Base-by-base conservation (phyloP, 306 rosid genomes). In the Mimosa bimucronata region DNA sequence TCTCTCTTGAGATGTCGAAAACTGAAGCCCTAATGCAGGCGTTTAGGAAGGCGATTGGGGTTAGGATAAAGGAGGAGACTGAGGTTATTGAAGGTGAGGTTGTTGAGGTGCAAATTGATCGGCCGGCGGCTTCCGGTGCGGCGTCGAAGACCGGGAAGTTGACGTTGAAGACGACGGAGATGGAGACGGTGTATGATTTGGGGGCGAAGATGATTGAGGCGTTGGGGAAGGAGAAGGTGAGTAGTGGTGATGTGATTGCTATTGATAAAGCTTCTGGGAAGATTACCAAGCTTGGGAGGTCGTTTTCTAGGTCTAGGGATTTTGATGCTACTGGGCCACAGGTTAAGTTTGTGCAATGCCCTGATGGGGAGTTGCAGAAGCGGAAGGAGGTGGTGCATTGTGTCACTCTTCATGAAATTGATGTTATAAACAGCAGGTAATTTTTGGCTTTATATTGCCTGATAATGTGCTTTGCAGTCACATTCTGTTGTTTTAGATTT, bases 131-230 rank as follows among this genome's bases (percentile, higher is more conserved):
- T 19, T 71, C 97, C 0, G 98, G 98, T 1, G 97, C 97, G 0
- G 99, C 99, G 0, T 88, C 94, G 0, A 95, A 95, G 93, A 87
- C 99, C 0, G 99, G 99, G 16, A 96, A 90, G 78, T 57, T 96
- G 75, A 93, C 99, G 1, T 71, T 96, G 81, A 96, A 96, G 85
- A 90, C 99, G 3, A 96, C 98, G 48, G 99, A 96, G 78, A 96
- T 96, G 99, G 98, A 95, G 83, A 95, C 99, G 0, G 97, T 95
- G 19, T 95, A 95, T 31, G 99, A 96, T 77, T 83, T 96, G 71
- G 99, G 99, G n/a, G 94, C 96, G 0, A 96, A 96, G 88, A 96
- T 96, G 99, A 93, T 96, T 42, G 99, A 96, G 82, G 92, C 99
- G 0, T 53, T 96, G 80, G 96, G 88, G 76, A 96, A 96, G 90